A percentile compares a stretch with the other conserved stretches of the same genome.
phyloP scores from a whole-genome alignment of 345 rosid genomes.

The Acer negundo region DNA sequence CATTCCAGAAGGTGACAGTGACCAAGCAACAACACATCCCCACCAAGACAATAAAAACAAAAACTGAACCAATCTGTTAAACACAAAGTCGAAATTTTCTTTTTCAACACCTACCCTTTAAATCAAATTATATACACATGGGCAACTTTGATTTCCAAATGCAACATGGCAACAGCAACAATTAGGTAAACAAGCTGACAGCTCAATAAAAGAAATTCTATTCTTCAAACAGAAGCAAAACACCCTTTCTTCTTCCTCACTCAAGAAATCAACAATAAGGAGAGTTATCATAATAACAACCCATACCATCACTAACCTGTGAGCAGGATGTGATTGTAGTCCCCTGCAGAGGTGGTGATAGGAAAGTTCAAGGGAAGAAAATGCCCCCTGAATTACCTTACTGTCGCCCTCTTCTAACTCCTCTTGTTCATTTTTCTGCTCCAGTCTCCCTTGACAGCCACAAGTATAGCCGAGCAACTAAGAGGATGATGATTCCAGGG shows the following conservation, averaged over 20 bases:
- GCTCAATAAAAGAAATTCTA: constrained; percentile 17
- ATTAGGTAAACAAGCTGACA: constrained; percentile 41
- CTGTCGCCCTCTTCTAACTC: constrained; percentile 39
- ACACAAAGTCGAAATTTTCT: constrained; percentile 10
- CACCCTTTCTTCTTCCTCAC: constrained; percentile 52
- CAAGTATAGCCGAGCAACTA: constrained; percentile 31
- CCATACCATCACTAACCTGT: constrained; percentile 14
- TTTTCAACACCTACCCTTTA: constrained; percentile 27
- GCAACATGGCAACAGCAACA: constrained; percentile 25
- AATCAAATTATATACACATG: constrained; percentile 6
- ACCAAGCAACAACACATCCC: constrained; percentile 30
- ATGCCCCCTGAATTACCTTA: constrained; percentile 75
- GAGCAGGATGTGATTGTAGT: constrained; percentile 36
- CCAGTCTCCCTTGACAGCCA: constrained; percentile 46
- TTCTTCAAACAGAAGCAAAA: constrained; percentile 58
- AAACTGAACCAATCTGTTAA: constrained; percentile 7
- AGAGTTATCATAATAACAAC: too few relatives aligned
- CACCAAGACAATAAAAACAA: constrained; percentile 25
- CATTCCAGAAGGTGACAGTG: constrained; percentile 28
- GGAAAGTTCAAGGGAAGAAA: constrained; percentile 22
- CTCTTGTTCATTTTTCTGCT: constrained; percentile 46
- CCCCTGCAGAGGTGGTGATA: constrained; percentile 16
- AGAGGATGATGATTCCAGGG: constrained; percentile 58
- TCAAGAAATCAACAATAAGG: constrained; percentile 28
- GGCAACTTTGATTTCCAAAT: constrained; percentile 23